Evolutionary conservation across 441 rosid species (phyloP).

Genomic region (Erodium trifolium): DNA sequence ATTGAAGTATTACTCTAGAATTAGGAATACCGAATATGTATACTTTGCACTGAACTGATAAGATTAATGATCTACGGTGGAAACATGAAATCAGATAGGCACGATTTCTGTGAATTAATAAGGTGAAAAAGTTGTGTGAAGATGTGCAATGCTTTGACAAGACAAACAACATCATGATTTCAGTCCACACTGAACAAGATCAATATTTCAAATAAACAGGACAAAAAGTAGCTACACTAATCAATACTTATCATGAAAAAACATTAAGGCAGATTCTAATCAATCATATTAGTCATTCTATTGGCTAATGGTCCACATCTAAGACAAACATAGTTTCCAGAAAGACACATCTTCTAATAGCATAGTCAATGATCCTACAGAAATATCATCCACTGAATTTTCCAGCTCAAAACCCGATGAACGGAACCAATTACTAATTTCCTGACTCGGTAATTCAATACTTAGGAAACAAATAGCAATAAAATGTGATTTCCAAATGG

Average conservation of each 20-base stretch:
- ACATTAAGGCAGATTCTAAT: neutral
- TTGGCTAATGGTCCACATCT: neutral
- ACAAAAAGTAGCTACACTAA: neutral
- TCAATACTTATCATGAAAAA: neutral
- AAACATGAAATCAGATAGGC: neutral
- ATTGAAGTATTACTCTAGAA: too few relatives aligned
- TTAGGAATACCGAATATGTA: too few relatives aligned
- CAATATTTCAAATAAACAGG: neutral
- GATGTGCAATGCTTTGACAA: neutral
- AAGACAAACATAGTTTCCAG: conserved; percentile 1
- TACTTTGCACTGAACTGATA: neutral
- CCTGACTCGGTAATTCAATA: neutral
- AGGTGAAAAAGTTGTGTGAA: neutral
- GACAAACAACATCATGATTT: neutral
- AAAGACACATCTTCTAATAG: neutral
- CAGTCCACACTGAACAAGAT: neutral
- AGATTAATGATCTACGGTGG: neutral
- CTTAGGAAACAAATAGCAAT: neutral
- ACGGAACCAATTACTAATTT: neutral
- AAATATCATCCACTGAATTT: neutral
- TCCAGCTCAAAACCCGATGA: neutral
- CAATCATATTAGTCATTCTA: neutral
- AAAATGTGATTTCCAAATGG: neutral
- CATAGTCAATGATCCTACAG: neutral
- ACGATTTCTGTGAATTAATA: neutral